These are phyloP conservation scores for Neofusicoccum kwambonambiense DNA, from an alignment of 2,329 filamentous ascomycete species.

Conservation along the genomic window DNA sequence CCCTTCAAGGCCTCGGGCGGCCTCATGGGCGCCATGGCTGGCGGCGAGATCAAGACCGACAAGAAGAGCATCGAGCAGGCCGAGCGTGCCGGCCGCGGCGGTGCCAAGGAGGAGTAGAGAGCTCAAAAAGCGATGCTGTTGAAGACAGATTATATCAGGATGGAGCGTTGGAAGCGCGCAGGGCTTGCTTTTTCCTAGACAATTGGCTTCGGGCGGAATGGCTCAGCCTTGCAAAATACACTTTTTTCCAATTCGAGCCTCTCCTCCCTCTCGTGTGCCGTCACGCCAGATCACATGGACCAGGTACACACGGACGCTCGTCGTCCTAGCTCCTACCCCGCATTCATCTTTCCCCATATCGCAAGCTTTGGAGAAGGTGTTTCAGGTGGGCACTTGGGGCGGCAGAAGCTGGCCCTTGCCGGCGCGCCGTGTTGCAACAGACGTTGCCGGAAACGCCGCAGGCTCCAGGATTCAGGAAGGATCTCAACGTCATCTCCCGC, in stretches of 20 bases:
- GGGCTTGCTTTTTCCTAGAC: neutral
- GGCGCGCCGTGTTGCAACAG: neutral
- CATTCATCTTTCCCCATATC: neutral
- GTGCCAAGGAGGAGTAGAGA: constrained; percentile 53
- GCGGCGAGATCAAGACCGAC: constrained; percentile 78
- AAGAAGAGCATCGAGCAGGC: constrained; percentile 57
- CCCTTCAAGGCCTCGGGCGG: constrained; percentile 88
- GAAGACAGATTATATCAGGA: neutral
- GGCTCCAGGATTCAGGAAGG: neutral
- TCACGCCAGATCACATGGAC: neutral
- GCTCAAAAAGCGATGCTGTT: neutral
- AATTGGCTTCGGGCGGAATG: neutral
- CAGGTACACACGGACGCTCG: neutral
- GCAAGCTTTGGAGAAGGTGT: neutral
- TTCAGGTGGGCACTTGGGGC: neutral
- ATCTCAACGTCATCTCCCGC: constrained; percentile 9
- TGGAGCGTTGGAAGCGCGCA: neutral
- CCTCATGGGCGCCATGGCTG: constrained; percentile 76
- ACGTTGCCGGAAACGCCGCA: neutral
- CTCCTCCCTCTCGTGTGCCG: neutral
- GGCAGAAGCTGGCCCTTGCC: constrained; percentile 15
- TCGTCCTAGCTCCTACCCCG: neutral
- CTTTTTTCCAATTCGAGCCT: neutral
- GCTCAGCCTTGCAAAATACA: neutral
- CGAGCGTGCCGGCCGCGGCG: constrained; percentile 50